Percentiles rank a stretch among this genome's conserved stretches.
phyloP scores from a whole-genome alignment of 768 basidiomycete genomes.

The Butyriboletus loyo region DNA sequence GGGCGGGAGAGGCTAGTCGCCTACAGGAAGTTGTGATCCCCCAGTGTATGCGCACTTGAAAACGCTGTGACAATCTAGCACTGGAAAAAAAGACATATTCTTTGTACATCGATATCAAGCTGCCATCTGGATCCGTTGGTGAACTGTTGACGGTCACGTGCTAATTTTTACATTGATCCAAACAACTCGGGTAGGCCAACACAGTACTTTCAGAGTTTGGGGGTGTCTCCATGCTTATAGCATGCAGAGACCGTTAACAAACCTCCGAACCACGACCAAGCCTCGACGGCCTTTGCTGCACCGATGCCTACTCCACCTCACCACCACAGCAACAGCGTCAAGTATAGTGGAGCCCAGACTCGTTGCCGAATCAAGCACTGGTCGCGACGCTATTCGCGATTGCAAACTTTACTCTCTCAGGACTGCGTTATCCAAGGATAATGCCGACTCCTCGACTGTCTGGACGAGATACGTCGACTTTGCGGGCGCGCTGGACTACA shows the following conservation, averaged over 20 bases:
- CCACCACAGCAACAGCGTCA: constrained; percentile 8
- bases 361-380: constrained; percentile 1
- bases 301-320: constrained; percentile 4
- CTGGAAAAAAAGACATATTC: background rate
- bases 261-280: constrained; percentile 13
- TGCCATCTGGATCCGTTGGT: background rate
- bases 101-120: background rate
- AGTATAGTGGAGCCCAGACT: constrained; percentile 1
- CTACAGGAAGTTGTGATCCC: constrained; percentile 6
- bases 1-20: constrained; percentile 51
- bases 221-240: constrained; percentile 12
- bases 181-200: background rate
- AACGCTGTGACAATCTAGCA: background rate
- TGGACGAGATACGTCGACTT: constrained; percentile 66
- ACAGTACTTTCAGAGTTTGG: background rate
- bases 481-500: constrained; percentile 44
- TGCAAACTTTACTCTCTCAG: constrained; percentile 29
- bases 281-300: constrained; percentile 6
- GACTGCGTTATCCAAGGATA: constrained; percentile 29
- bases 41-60: background rate
- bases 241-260: constrained; percentile 26
- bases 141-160: constrained; percentile 2
- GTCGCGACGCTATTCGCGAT: constrained; percentile 13
- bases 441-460: constrained; percentile 45
- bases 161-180: constrained; percentile 7